A percentile compares a stretch with the other conserved stretches of the same genome.
Evolutionary conservation across 73 alveolate genomes (phyloP).

Genomic region (Symbiodinium pilosum): DNA sequence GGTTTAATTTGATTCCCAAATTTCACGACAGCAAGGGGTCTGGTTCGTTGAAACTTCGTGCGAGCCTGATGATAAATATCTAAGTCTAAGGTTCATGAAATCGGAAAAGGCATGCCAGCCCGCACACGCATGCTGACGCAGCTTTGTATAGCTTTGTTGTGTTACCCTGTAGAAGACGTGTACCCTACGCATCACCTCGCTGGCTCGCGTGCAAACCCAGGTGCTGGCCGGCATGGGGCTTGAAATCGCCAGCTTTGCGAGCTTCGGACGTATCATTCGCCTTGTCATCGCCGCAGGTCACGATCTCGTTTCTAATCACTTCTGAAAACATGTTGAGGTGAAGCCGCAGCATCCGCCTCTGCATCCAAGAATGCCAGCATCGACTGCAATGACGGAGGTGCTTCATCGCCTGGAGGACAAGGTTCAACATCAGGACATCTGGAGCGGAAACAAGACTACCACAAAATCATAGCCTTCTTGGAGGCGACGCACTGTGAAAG

Average conservation of each 20-base stretch:
- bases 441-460: background rate
- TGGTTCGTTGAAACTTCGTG: no score
- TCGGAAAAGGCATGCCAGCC: no score
- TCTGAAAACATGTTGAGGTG: no score
- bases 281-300: background rate
- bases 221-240: background rate
- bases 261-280: background rate
- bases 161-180: no score
- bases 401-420: background rate
- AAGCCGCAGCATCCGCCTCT: background rate
- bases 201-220: background rate
- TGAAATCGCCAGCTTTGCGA: background rate
- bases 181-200: no score
- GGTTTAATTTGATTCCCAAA: background rate
- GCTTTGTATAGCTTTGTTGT: no score
- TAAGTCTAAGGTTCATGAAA: no score
- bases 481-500: constrained; percentile 20
- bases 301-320: background rate
- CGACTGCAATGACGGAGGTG: constrained; percentile 30
- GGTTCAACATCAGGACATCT: background rate
- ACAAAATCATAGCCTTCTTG: background rate
- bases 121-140: no score
- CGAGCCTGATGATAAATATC: background rate
- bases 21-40: background rate
- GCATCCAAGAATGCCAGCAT: constrained; percentile 46